These are phyloP conservation scores for Aspergillus bridgeri DNA, from an alignment of 495 filamentous ascomycete species.

Conservation along the genomic window DNA sequence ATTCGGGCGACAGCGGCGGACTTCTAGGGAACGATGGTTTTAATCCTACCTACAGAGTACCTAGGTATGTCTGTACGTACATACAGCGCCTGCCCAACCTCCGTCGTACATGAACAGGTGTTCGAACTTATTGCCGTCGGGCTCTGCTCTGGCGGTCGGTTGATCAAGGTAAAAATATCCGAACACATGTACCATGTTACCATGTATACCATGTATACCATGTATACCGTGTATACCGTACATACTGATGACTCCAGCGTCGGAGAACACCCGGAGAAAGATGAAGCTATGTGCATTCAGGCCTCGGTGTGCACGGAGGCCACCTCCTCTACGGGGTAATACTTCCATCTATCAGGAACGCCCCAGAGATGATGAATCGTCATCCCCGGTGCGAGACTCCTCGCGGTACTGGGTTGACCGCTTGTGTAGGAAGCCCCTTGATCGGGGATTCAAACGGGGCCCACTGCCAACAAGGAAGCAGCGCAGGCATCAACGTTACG, in stretches of 20 bases:
- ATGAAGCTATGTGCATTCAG: neutral
- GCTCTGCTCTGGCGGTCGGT: neutral
- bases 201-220: too few relatives aligned
- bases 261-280: neutral
- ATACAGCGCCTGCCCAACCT: neutral
- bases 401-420: neutral
- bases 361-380: too few relatives aligned
- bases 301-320: too few relatives aligned
- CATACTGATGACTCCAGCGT: neutral
- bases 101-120: conserved; percentile 4
- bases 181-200: too few relatives aligned
- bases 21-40: neutral
- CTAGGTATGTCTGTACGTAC: too few relatives aligned
- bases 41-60: neutral
- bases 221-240: too few relatives aligned
- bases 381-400: neutral
- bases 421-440: neutral
- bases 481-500: neutral
- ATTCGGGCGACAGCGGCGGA: neutral
- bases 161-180: neutral
- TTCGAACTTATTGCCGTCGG: neutral
- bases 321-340: too few relatives aligned
- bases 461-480: neutral
- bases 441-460: neutral
- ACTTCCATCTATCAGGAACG: neutral